Evolutionary conservation across 164 flowering plant species (phyloP).

Genomic region (Sextonia rubra): DNA sequence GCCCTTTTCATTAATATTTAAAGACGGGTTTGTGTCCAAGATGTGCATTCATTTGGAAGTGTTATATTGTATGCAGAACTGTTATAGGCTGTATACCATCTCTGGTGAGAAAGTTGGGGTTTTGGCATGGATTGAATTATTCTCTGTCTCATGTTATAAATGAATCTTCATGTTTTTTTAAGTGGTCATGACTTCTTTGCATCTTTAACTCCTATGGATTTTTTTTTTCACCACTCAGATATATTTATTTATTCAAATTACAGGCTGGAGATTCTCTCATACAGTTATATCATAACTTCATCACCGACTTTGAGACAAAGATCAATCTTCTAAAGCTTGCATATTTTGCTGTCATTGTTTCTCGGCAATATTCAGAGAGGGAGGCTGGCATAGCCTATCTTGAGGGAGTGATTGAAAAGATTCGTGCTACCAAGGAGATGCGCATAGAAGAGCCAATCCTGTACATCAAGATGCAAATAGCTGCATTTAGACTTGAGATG

Average conservation of each 20-base stretch:
- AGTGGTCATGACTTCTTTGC: not conserved
- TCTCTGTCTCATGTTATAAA: not conserved
- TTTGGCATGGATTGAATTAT: no score
- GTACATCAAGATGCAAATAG: slow-evolving; percentile 86
- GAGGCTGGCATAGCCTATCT: slow-evolving; percentile 84
- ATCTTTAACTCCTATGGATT: not conserved
- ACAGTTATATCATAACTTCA: slow-evolving; percentile 87
- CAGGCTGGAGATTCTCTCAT: slow-evolving; percentile 97
- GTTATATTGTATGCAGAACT: no score
- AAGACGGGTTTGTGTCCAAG: no score
- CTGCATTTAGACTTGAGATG: slow-evolving; percentile 58
- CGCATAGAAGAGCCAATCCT: slow-evolving; percentile 85
- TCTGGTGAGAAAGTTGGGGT: no score
- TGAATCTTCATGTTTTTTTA: not conserved
- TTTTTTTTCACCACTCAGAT: not conserved
- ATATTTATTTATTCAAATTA: slow-evolving; percentile 9
- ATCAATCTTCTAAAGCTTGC: slow-evolving; percentile 98
- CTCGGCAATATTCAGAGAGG: slow-evolving; percentile 78
- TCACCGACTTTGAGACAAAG: slow-evolving; percentile 93
- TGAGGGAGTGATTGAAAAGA: slow-evolving; percentile 82
- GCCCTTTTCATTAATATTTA: no score
- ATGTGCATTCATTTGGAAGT: no score
- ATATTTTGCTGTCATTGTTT: slow-evolving; percentile 88
- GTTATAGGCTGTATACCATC: no score
- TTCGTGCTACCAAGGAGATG: slow-evolving; percentile 58